Conservation (phyloP, 2,329 filamentous ascomycete species). For the Aspergillus awamori region DNA sequence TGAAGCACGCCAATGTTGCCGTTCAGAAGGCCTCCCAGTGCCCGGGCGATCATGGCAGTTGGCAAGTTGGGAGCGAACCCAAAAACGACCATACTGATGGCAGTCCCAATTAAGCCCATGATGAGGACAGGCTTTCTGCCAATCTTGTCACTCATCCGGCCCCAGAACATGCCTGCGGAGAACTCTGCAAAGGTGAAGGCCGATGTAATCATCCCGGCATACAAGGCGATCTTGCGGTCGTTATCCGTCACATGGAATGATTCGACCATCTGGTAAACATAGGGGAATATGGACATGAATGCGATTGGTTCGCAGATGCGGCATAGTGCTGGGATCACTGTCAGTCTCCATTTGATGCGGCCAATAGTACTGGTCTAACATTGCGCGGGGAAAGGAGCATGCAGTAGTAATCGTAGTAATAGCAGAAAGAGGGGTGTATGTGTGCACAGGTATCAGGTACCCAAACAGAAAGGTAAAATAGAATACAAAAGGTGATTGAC, state of each 20-base stretch:
- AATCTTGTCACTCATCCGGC: constrained; percentile 84
- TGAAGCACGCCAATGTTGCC: constrained; percentile 96
- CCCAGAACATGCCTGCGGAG: constrained; percentile 89
- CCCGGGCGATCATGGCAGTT: constrained; percentile 82
- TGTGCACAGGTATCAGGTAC: no score
- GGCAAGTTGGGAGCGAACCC: constrained; percentile 83
- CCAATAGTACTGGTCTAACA: neutral
- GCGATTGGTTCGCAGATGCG: constrained; percentile 98
- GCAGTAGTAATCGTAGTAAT: neutral
- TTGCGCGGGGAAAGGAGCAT: neutral
- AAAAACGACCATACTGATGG: constrained; percentile 88
- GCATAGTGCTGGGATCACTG: constrained; percentile 68
- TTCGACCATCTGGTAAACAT: constrained; percentile 96
- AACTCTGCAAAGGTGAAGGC: constrained; percentile 96
- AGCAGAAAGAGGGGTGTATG: neutral
- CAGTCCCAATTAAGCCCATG: constrained; percentile 86
- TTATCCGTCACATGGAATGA: constrained; percentile 84
- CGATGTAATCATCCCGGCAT: constrained; percentile 94
- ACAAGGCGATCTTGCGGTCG: constrained; percentile 79
- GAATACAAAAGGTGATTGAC: neutral
- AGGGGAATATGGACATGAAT: constrained; percentile 99
- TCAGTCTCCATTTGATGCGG: constrained; percentile 18
- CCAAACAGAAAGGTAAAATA: neutral
- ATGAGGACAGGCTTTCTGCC: constrained; percentile 91
- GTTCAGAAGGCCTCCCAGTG: constrained; percentile 87